A percentile compares a stretch with the other conserved stretches of the same genome.
Evolutionary conservation across 2,329 filamentous ascomycete species (phyloP).

Genomic region (Claviceps maximensis): DNA sequence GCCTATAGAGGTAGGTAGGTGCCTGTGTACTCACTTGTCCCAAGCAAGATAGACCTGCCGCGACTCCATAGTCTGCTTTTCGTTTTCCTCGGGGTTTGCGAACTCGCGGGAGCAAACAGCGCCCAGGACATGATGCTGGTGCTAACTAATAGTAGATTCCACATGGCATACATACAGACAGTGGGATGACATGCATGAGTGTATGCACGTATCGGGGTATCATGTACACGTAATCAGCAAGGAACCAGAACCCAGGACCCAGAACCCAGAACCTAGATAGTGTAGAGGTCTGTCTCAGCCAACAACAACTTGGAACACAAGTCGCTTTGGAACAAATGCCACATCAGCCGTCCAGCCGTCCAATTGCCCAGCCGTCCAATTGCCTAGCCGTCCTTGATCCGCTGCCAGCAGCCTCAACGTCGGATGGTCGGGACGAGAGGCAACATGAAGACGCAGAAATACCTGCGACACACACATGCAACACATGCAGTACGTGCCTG

Average conservation of each 20-base stretch:
- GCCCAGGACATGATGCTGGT: neutral
- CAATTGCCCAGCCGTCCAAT: neutral
- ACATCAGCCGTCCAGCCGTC: neutral
- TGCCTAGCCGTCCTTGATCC: neutral
- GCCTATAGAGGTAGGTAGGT: too few relatives aligned
- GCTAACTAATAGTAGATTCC: neutral
- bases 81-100: neutral
- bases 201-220: neutral
- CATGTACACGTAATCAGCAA: neutral
- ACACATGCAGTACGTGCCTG: too few relatives aligned
- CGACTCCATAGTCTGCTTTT: neutral
- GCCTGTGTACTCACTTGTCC: too few relatives aligned
- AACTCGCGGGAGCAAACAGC: neutral
- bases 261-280: neutral
- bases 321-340: neutral
- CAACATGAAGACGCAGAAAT: neutral
- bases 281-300: neutral
- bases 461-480: neutral
- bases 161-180: neutral
- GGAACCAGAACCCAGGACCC: neutral
- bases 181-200: too few relatives aligned
- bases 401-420: conserved; percentile 1
- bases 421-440: conserved; percentile 9
- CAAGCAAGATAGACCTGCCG: too few relatives aligned
- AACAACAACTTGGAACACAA: neutral